A percentile compares a stretch with the other conserved stretches of the same genome.
Evolutionary conservation across 176 grass and related monocot genomes (phyloP).

Genomic region (Chloris gayana): DNA sequence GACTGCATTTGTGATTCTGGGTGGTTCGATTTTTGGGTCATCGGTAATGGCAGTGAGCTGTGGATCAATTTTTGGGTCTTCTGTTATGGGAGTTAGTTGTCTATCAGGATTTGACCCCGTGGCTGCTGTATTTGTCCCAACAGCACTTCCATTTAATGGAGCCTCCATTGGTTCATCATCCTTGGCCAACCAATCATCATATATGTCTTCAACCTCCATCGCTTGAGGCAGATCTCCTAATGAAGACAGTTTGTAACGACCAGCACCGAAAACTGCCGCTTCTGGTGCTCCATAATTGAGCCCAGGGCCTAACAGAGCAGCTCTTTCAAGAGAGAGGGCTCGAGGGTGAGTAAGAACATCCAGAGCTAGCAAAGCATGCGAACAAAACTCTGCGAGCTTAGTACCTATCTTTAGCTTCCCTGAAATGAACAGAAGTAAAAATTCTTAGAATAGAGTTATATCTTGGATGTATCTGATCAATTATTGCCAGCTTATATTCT

Average conservation of each 20-base stretch:
- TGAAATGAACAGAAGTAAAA: conserved; percentile 48
- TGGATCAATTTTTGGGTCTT: conserved; percentile 30
- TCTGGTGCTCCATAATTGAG: conserved; percentile 9
- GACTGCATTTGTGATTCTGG: conserved; percentile 3
- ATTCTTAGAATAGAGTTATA: conserved; percentile 4
- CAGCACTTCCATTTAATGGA: conserved; percentile 16
- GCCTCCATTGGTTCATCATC: conserved; percentile 46
- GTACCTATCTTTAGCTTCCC: conserved; percentile 80
- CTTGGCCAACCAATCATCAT: conserved; percentile 52
- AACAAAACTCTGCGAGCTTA: conserved; percentile 64
- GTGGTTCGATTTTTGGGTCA: conserved; percentile 23
- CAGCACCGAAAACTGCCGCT: conserved; percentile 35
- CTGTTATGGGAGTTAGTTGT: conserved; percentile 22
- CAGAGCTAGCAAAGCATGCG: conserved; percentile 62
- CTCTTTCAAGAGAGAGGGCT: conserved; percentile 55
- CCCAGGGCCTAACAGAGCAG: conserved; percentile 38
- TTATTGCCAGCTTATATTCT: not conserved
- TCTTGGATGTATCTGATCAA: not conserved
- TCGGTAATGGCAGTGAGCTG: conserved; percentile 34
- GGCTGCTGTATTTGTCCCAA: conserved; percentile 14
- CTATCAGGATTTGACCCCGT: conserved; percentile 15
- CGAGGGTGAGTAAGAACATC: conserved; percentile 90
- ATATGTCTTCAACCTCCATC: conserved; percentile 53
- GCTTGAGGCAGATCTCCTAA: conserved; percentile 21
- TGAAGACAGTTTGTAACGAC: conserved; percentile 7